Evolutionary conservation across 2,329 filamentous ascomycete genomes (phyloP).

Genomic region (Paramyrothecium sp.): DNA sequence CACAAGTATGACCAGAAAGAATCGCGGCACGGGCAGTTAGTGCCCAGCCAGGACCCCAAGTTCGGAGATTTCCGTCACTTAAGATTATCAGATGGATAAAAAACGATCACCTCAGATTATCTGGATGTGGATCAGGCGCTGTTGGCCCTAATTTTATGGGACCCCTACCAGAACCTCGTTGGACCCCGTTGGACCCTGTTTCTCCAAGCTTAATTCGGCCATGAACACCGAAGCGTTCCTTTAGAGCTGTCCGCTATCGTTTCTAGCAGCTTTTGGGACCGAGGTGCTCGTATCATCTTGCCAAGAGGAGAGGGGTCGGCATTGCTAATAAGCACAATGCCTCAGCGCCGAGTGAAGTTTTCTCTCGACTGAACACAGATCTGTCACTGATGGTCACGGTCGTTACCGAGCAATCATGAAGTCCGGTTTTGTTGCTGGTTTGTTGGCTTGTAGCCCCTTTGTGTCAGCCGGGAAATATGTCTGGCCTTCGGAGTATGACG

Average conservation of each 20-base stretch:
- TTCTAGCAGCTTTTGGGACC: background rate
- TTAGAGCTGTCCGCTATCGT: background rate
- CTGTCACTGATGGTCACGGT: background rate
- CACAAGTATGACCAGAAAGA: no score
- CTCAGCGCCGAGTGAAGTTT: background rate
- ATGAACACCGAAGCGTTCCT: background rate
- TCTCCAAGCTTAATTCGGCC: background rate
- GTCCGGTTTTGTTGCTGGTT: background rate
- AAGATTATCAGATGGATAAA: conserved; percentile 14
- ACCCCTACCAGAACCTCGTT: background rate
- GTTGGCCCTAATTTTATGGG: background rate
- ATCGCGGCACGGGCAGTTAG: no score
- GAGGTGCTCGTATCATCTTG: background rate
- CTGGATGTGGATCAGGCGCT: background rate
- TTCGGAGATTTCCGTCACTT: no score
- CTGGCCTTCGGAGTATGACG: conserved; percentile 11
- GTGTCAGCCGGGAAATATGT: conserved; percentile 1
- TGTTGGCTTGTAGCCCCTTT: background rate
- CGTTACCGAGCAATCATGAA: background rate
- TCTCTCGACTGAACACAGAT: background rate
- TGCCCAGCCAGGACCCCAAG: no score
- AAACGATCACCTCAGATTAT: background rate
- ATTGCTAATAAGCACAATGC: no score
- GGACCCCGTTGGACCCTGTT: background rate
- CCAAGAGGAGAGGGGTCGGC: no score